A percentile compares a stretch with the other conserved stretches of the same genome.
These are phyloP conservation scores for Didymellaceae sp. DNA, from an alignment of 2,329 filamentous ascomycete genomes.

Conservation along the genomic window DNA sequence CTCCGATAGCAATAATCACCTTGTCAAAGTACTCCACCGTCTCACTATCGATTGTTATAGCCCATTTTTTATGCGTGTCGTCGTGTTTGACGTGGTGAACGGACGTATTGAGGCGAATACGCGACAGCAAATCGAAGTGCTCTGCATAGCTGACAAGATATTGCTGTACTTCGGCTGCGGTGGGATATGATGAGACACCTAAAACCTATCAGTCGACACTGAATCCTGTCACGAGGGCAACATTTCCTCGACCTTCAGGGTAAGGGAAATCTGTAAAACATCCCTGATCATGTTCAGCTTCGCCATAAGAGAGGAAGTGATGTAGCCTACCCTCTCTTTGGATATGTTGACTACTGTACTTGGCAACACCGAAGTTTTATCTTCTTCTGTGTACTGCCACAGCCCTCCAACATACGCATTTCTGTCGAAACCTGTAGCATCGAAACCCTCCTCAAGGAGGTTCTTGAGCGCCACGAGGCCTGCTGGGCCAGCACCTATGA, in stretches of 20 bases:
- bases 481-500: constrained; percentile 4
- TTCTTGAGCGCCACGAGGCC: constrained; percentile 17
- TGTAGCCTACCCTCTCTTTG: constrained; percentile 22
- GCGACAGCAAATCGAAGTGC: constrained; percentile 25
- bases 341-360: constrained; percentile 31
- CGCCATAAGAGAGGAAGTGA: too few relatives aligned
- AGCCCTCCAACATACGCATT: constrained; percentile 30
- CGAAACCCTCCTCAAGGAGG: constrained; percentile 29
- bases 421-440: constrained; percentile 29
- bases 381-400: constrained; percentile 29
- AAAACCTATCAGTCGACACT: not conserved
- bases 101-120: constrained; percentile 20
- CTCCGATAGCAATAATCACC: constrained; percentile 29
- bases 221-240: not conserved
- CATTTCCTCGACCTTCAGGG: constrained; percentile 15
- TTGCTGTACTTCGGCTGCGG: constrained; percentile 27
- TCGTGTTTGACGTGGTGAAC: constrained; percentile 23
- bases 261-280: constrained; percentile 35
- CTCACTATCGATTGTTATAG: constrained; percentile 12
- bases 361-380: constrained; percentile 30
- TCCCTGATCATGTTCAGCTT: constrained; percentile 6
- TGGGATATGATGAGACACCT: constrained; percentile 25
- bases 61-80: constrained; percentile 22
- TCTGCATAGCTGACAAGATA: constrained; percentile 27
- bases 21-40: constrained; percentile 26